Conservation (phyloP, 805 yeast genomes). For the Candida oleophila region DNA sequence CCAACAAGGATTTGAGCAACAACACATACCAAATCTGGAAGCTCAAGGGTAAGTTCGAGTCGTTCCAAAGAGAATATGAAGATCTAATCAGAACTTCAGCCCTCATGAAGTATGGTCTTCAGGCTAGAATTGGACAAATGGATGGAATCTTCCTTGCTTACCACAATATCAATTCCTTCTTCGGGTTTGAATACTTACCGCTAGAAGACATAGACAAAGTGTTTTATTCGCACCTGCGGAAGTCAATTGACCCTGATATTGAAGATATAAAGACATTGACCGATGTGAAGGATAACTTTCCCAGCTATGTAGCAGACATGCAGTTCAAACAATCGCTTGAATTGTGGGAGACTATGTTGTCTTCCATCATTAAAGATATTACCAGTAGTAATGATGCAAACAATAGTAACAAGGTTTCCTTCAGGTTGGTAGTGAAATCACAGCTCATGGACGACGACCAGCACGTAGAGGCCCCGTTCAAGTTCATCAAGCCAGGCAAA, state of each 20-base stretch:
- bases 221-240: conserved; percentile 17
- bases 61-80: conserved; percentile 75
- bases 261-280: conserved; percentile 14
- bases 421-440: conserved; percentile 26
- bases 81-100: conserved; percentile 74
- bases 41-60: conserved; percentile 65
- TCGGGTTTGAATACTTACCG: conserved; percentile 90
- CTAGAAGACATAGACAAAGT: conserved; percentile 63
- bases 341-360: conserved; percentile 42
- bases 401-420: conserved; percentile 11
- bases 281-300: conserved; percentile 34
- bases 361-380: conserved; percentile 26
- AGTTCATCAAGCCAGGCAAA: not conserved
- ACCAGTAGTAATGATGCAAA: conserved; percentile 6
- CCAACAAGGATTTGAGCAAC: conserved; percentile 52
- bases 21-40: conserved; percentile 69
- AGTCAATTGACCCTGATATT: conserved; percentile 7
- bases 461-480: not conserved
- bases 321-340: conserved; percentile 65
- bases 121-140: conserved; percentile 94
- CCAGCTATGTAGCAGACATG: conserved; percentile 55
- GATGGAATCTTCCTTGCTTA: conserved; percentile 93
- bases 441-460: conserved; percentile 7
- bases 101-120: conserved; percentile 79
- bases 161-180: conserved; percentile 76